Evolutionary conservation across 2,329 filamentous ascomycete species (phyloP), one percentile per base, ranked within the genome.

Genomic region (Uncinocarpus reesii): DNA sequence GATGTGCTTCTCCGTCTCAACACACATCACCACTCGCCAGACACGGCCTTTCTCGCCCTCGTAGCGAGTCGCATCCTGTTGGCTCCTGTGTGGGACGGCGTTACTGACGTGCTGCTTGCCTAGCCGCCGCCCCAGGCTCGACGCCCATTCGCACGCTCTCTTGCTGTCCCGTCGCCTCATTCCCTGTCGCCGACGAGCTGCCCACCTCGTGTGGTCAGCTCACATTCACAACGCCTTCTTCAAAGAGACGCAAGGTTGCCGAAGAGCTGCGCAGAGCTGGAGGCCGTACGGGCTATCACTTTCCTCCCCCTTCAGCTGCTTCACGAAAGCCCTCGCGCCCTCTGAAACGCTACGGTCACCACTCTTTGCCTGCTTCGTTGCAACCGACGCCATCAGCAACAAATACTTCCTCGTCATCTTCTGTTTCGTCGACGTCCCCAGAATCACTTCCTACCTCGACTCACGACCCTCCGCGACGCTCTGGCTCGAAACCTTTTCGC

Each of bases 171-270:
- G 16, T 34, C 36, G 35, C 45, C 36, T 18, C 24, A 10, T 7
- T 40, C 38, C 23, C 24, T 29, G 28, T 29, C 13, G 34, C 48
- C 26, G 45, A n/a, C n/a, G 67, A 70, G 67, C 67, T 70, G 67
- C 65, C 26, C 64, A 65, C 66, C 40, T 54, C 55, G 54, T 58
- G 65, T 67, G 65, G 61, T 62, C 67, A 68, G 66, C 67, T 70
- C 67, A 62, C 62, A 57, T 64, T 67, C 68, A 72, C 64, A 58
- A 72, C 70, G 70, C 69, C 70, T 69, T 67, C 69, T 60, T 64
- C 65, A 60, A 72, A 72, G 67, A 69, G 68, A 62, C 67, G 68
- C 55, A 72, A 70, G 64, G 62, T 71, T 61, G 67, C 48, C 44
- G 51, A 64, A 57, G 66, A 65, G 60, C 62, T 65, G 58, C 62